Evolutionary conservation across 192 early-diverging fungal species (phyloP).

Genomic region (Spizellomyces punctatus): DNA sequence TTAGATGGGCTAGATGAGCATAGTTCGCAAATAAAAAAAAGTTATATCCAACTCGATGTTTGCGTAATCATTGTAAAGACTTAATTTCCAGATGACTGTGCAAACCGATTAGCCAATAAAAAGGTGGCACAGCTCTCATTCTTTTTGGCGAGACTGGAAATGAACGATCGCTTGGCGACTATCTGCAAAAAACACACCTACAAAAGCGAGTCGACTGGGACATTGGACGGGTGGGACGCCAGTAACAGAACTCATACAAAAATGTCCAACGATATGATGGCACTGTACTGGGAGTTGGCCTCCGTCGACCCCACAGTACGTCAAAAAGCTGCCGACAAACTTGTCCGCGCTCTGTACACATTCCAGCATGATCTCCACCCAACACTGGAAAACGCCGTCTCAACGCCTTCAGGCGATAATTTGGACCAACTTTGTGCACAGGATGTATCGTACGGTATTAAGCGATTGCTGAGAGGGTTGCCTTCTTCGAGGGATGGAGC

Average conservation of each 20-base stretch:
- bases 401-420: conserved; percentile 53
- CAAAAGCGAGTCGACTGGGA: too few species aligned
- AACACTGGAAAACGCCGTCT: neutral
- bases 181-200: too few species aligned
- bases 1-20: too few species aligned
- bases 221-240: too few species aligned
- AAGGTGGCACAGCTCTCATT: too few species aligned
- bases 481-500: conserved; percentile 84
- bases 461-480: conserved; percentile 86
- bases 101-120: too few species aligned
- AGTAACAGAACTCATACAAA: neutral
- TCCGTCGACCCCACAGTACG: conserved; percentile 71
- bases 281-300: conserved; percentile 80
- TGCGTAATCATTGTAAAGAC: too few species aligned
- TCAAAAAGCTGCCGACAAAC: conserved; percentile 62
- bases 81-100: too few species aligned
- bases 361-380: conserved; percentile 37
- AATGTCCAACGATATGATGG: conserved; percentile 41
- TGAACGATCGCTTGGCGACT: too few species aligned
- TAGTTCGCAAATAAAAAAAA: too few species aligned
- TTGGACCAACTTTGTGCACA: conserved; percentile 68
- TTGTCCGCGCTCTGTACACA: conserved; percentile 36
- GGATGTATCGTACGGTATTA: conserved; percentile 85
- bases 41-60: too few species aligned
- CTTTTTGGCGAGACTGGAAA: too few species aligned